Base-by-base conservation (phyloP, 2,329 filamentous ascomycete genomes). In the Fusarium anthophilum region DNA sequence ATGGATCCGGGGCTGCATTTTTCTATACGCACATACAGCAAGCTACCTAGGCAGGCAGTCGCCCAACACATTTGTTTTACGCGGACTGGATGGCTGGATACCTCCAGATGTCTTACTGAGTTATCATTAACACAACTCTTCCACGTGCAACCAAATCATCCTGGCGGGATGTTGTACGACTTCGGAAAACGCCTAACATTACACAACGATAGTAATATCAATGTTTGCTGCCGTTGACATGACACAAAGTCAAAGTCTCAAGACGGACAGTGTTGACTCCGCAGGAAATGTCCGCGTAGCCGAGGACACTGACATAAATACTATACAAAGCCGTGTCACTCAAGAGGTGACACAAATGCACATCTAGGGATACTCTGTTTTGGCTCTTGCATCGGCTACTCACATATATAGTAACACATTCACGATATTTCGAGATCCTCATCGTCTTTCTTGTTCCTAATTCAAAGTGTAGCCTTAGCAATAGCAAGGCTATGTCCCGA, bases 1-100 rank as follows among this genome's bases (percentile, higher is more conserved):
- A 50, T 54, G 67, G 58, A 43, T 58, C 63, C 67, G 63, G 67
- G 71, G 70, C 67, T 72, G 45, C 37, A 35, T 56, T 55, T 45
- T 45, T 56, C 39, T 58, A n/a, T 28, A 55, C 51, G 51, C 51
- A 55, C 10, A 41, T 35, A 57, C 62, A 45, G 69, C 70, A 62
- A 47, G 55, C 51, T 35, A 50, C 32, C 32, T 35, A n/a, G 26
- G 51, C 45, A 28, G 13, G 13, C 58, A 63, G 67, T 63, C n/a
- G 26, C 55, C 58, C 54, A 73, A 59, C 44, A 59, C 26, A 26
- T 64, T 58, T 35, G 24, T 56, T 50, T 41, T 24, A 32, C 39
- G 30, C 26, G 39, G 26, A 43, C 20, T 45, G n/a, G 41, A 64
- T 30, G n/a, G 53, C 41, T 53, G 39, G 44, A 69, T 38, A 22